phyloP scores from a whole-genome alignment of 73 alveolate species.

The Paramecium octaurelia region DNA sequence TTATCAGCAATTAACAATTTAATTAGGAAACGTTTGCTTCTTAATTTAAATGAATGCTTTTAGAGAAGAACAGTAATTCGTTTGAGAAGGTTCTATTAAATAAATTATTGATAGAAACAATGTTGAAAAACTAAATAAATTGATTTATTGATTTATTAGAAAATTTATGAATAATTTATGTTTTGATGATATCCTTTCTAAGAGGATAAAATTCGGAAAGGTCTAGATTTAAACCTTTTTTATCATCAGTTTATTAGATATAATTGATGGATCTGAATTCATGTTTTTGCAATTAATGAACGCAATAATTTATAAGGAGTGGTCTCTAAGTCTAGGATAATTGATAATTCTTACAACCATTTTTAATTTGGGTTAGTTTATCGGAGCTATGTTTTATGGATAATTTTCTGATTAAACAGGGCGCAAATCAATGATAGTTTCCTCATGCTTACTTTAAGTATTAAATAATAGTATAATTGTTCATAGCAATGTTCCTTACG shows the following conservation, averaged over 20 bases:
- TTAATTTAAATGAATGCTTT: too few species aligned
- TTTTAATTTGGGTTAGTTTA: conserved; percentile 33
- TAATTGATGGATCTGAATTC: conserved; percentile 56
- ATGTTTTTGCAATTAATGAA: conserved; percentile 42
- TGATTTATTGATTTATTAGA: not conserved
- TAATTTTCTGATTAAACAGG: conserved; percentile 38
- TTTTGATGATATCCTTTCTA: conserved; percentile 44
- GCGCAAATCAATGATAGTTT: not conserved
- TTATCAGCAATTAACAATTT: too few species aligned
- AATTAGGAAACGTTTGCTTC: too few species aligned
- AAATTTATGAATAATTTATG: not conserved
- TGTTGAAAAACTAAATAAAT: not conserved
- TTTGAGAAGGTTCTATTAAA: not conserved
- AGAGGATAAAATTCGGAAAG: conserved; percentile 11
- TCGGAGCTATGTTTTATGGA: conserved; percentile 56
- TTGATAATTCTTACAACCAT: conserved; percentile 20
- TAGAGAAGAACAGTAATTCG: not conserved
- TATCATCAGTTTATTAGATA: conserved; percentile 24
- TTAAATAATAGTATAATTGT: not conserved
- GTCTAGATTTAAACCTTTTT: conserved; percentile 9
- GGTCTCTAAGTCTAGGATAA: not conserved
- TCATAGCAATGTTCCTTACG: conserved; percentile 16
- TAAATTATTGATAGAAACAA: too few species aligned
- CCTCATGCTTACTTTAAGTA: conserved; percentile 37
- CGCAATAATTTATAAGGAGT: conserved; percentile 40